phyloP scores from a whole-genome alignment of 2,329 filamentous ascomycete species.

The Colletotrichum kahawae region DNA sequence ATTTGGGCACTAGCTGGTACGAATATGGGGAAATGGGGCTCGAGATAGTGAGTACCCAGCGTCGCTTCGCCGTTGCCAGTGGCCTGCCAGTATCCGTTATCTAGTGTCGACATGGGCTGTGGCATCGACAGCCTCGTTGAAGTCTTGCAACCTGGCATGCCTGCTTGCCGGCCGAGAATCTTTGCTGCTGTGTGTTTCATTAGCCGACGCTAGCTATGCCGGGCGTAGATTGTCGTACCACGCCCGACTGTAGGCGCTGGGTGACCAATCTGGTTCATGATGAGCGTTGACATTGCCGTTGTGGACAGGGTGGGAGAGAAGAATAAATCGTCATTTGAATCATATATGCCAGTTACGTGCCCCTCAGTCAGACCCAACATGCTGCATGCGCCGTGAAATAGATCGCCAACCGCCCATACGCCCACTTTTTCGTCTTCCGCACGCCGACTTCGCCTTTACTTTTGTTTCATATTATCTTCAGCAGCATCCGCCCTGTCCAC shows the following conservation, averaged over 20 bases:
- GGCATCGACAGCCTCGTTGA: neutral
- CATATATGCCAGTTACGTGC: neutral
- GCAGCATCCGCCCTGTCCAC: conserved; percentile 19
- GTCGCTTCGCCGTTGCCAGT: neutral
- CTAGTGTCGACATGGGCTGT: neutral
- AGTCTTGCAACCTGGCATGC: neutral
- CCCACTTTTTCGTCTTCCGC: conserved; percentile 15
- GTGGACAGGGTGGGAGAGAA: neutral
- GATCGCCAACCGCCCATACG: conserved; percentile 7
- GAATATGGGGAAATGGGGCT: neutral
- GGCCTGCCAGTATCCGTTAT: neutral
- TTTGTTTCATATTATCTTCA: neutral
- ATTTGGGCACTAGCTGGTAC: neutral
- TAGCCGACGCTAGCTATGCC: neutral
- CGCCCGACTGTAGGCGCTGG: neutral
- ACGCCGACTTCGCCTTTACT: neutral
- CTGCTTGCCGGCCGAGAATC: neutral
- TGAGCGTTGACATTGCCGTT: neutral
- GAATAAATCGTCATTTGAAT: neutral
- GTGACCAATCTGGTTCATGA: neutral
- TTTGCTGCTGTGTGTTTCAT: neutral
- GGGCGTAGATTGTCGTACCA: neutral
- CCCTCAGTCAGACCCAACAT: neutral
- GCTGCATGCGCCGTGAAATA: conserved; percentile 8
- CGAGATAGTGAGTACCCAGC: neutral